These are phyloP conservation scores for Furcasterigmium furcatum DNA, from an alignment of 2,329 filamentous ascomycete genomes.

Conservation along the genomic window DNA sequence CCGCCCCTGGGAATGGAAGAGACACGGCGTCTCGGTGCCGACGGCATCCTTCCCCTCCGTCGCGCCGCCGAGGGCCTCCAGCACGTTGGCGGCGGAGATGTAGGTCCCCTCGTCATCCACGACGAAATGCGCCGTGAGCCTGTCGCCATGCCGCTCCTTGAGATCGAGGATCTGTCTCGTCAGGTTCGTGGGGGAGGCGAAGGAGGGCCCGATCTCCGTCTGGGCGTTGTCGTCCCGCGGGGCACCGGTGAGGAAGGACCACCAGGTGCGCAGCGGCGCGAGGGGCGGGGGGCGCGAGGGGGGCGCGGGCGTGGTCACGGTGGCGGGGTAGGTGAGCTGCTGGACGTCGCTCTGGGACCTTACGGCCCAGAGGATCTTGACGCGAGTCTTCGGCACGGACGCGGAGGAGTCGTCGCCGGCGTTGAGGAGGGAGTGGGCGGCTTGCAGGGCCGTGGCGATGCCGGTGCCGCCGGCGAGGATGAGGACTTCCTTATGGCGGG, in stretches of 20 bases:
- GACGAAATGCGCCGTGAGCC: slow-evolving; percentile 68
- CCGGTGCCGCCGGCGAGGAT: slow-evolving; percentile 93
- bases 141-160: slow-evolving; percentile 51
- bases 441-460: slow-evolving; percentile 84
- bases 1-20: slow-evolving; percentile 22
- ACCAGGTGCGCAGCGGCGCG: slow-evolving; percentile 10
- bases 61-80: slow-evolving; percentile 19
- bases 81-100: slow-evolving; percentile 54
- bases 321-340: neutral
- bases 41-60: neutral
- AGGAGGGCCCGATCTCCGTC: slow-evolving; percentile 11
- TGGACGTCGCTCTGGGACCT: slow-evolving; percentile 52
- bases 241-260: slow-evolving; percentile 5
- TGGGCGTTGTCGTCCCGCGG: neutral
- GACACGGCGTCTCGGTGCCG: slow-evolving; percentile 9
- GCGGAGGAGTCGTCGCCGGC: slow-evolving; percentile 12
- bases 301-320: slow-evolving; percentile 4
- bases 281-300: slow-evolving; percentile 11
- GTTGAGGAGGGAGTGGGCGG: slow-evolving; percentile 60
- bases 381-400: slow-evolving; percentile 27
- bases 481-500: slow-evolving; percentile 49
- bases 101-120: slow-evolving; percentile 75
- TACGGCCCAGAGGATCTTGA: slow-evolving; percentile 84
- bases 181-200: slow-evolving; percentile 11
- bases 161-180: slow-evolving; percentile 58